Base-by-base conservation (phyloP, 352 stramenopile genomes). In the Phytophthora hibernalis region DNA sequence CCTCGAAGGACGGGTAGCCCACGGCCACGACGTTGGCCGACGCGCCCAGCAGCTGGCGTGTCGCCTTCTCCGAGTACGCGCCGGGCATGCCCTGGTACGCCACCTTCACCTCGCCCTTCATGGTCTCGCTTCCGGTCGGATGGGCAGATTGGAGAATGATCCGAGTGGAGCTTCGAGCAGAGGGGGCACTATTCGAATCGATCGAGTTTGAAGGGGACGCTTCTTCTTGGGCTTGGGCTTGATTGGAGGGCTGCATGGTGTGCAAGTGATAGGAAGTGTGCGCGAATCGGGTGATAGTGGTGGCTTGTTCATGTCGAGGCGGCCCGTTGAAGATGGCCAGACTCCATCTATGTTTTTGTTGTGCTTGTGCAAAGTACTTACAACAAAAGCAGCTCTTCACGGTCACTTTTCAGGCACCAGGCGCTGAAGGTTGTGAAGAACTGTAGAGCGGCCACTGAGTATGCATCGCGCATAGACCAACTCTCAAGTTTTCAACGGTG, bases 31-130 rank as follows among this genome's bases (percentile, higher is more conserved):
- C 86, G 38, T 84, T 76, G 55, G 80, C 37, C 2, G 76, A 79
- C 21, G 69, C 54, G 26, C 80, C 82, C 11, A 99, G 75, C 5
- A 99, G 79, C 76, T 99, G 93, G 15, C 95, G 82, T 42, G 97
- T 92, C 11, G 96, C 94, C 74, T 99, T 98, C 87, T 99, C 96
- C 18, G 95, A 98, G 83, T 99, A 99, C 1, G 96, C 97, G 24
- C 97, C 97, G 24, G 96, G 90, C 75, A 98, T 95, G 50, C 97
- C 97, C 81, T 99, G 96, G 77, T 98, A 99, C 61, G 93, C 89
- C 26, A 99, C 84, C 80, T 95, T 93, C 54, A 98, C 84, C 58
- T 83, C 80, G 44, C 59, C 64, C 28, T 64, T 72, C 47, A 79
- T 79, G 12, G 31, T 68, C 3, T 24, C 42, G 16, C 33, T 38